Evolutionary conservation across 352 stramenopile species (phyloP).

Genomic region (Globisporangium camurandrum): DNA sequence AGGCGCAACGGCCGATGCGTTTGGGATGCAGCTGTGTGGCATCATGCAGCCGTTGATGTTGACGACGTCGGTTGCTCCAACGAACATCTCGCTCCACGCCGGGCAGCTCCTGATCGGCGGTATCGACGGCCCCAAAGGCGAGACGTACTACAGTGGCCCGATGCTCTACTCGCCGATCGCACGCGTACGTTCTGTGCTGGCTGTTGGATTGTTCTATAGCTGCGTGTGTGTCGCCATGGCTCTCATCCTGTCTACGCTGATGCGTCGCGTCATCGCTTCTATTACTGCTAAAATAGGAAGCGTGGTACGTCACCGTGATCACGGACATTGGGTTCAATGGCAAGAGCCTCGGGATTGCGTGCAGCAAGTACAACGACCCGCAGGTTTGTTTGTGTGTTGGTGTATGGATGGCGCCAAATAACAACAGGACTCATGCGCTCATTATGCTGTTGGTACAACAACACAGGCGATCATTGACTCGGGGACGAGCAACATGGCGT

Average conservation of each 20-base stretch:
- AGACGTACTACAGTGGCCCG: slow-evolving; percentile 50
- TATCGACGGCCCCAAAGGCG: slow-evolving; percentile 38
- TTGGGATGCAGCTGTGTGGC: slow-evolving; percentile 71
- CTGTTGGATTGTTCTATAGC: background rate
- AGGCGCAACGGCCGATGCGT: slow-evolving; percentile 37
- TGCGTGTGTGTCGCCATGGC: background rate
- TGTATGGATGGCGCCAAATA: background rate
- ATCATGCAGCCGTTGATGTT: slow-evolving; percentile 71
- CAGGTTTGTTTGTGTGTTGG: slow-evolving; percentile 16
- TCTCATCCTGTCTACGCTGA: background rate
- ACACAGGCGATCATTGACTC: slow-evolving; percentile 70
- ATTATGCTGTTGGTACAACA: background rate
- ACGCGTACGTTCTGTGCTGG: slow-evolving; percentile 20
- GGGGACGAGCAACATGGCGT: slow-evolving; percentile 75
- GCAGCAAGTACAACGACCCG: slow-evolving; percentile 64
- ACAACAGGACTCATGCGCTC: background rate
- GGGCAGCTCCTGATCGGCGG: slow-evolving; percentile 63
- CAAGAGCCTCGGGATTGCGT: slow-evolving; percentile 49
- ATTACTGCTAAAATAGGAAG: too few relatives aligned
- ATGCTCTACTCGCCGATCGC: slow-evolving; percentile 79
- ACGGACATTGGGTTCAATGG: slow-evolving; percentile 62
- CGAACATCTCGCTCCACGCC: slow-evolving; percentile 45
- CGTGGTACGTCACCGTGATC: slow-evolving; percentile 76
- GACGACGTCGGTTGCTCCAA: slow-evolving; percentile 18
- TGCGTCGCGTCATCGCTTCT: too few relatives aligned